These are phyloP conservation scores for Yamadazyma philogaea DNA, from an alignment of 805 yeast genomes.

Conservation along the genomic window DNA sequence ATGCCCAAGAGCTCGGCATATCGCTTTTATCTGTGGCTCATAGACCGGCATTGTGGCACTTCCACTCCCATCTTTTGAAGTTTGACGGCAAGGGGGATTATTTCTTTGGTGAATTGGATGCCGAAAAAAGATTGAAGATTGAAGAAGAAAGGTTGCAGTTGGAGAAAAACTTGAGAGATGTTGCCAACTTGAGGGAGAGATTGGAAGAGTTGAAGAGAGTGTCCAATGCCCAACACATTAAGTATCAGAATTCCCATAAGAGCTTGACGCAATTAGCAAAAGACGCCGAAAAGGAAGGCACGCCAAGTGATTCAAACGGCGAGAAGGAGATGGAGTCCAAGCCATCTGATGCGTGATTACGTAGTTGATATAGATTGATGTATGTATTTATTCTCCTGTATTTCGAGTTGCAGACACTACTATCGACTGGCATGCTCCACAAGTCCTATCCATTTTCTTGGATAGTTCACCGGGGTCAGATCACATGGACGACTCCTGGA, in stretches of 20 bases:
- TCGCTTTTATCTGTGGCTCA: conserved; percentile 89
- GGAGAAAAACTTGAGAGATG: conserved; percentile 68
- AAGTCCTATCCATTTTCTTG: too few species aligned
- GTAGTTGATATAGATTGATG: background rate
- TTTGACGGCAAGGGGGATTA: conserved; percentile 84
- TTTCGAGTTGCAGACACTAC: too few species aligned
- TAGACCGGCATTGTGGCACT: conserved; percentile 88
- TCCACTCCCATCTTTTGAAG: conserved; percentile 77
- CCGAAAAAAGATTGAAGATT: conserved; percentile 64
- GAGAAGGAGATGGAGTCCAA: too few species aligned
- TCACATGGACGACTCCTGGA: too few species aligned
- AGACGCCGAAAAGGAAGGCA: conserved; percentile 3
- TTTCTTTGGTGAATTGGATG: conserved; percentile 59
- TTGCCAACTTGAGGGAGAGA: conserved; percentile 63
- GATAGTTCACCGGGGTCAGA: too few species aligned
- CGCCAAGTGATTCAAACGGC: background rate
- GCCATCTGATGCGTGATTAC: too few species aligned
- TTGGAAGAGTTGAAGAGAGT: conserved; percentile 61
- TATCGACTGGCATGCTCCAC: too few species aligned
- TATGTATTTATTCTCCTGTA: background rate
- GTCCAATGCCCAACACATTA: conserved; percentile 40
- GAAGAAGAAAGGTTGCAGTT: conserved; percentile 75
- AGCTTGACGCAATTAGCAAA: conserved; percentile 24
- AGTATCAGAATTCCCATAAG: conserved; percentile 28
- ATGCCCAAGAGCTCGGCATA: conserved; percentile 75